These are phyloP conservation scores for Glycine latifolia DNA, from an alignment of 306 rosid species.

Conservation along the genomic window DNA sequence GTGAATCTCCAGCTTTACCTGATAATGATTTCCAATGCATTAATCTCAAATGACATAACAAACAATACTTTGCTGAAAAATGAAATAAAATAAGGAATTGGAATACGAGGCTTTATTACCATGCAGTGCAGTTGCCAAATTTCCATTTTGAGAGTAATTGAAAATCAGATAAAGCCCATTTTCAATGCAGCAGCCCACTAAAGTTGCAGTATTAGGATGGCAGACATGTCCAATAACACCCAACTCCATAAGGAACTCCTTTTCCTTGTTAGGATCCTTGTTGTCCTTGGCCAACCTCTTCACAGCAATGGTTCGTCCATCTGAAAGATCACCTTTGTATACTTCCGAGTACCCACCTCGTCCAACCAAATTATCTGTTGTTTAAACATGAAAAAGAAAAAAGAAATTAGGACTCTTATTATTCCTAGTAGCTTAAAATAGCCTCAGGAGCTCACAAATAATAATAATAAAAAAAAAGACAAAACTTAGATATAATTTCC, in stretches of 20 bases:
- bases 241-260: constrained; percentile 87
- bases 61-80: not conserved
- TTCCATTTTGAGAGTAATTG: constrained; percentile 85
- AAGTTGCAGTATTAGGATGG: constrained; percentile 82
- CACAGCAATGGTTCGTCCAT: constrained; percentile 79
- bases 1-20: constrained; percentile 66
- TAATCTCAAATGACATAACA: constrained; percentile 22
- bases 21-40: constrained; percentile 32
- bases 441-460: too few species aligned
- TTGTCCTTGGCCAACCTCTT: constrained; percentile 87
- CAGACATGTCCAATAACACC: constrained; percentile 90
- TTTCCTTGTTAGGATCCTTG: constrained; percentile 82
- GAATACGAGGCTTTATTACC: constrained; percentile 51
- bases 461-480: too few species aligned
- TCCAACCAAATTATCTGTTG: constrained; percentile 79
- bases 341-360: constrained; percentile 95
- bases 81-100: not conserved
- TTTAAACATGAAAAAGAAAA: not conserved
- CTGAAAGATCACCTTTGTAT: constrained; percentile 72
- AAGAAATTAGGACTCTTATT: constrained; percentile 5
- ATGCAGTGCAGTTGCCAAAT: constrained; percentile 88
- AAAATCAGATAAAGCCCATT: constrained; percentile 86
- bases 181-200: constrained; percentile 84
- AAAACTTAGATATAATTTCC: too few species aligned
- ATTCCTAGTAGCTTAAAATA: too few species aligned